A percentile compares a stretch with the other conserved stretches of the same genome.
Evolutionary conservation across 768 basidiomycete genomes (phyloP).

Genomic region (Gelatoporia subvermispora): DNA sequence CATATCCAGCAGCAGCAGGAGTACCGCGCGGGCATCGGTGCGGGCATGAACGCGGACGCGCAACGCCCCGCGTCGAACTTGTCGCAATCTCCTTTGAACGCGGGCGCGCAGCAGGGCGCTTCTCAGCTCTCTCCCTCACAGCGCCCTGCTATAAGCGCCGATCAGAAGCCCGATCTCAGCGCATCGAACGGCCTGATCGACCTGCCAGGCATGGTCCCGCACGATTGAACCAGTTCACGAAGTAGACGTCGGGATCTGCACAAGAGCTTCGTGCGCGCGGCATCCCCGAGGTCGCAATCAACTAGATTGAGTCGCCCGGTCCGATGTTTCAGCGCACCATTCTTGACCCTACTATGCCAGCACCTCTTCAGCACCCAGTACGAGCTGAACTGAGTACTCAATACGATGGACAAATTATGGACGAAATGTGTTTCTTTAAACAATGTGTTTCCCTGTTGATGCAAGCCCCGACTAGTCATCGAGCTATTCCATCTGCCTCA

Average conservation of each 20-base stretch:
- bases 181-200: not conserved
- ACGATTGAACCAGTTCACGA: constrained; percentile 41
- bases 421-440: too few species aligned
- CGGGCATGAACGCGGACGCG: not conserved
- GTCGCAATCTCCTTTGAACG: not conserved
- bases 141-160: too few species aligned
- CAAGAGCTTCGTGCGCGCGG: constrained; percentile 50
- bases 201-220: constrained; percentile 21
- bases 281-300: constrained; percentile 46
- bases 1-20: constrained; percentile 13
- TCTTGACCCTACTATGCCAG: too few species aligned
- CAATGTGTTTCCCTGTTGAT: too few species aligned
- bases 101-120: not conserved
- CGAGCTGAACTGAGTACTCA: too few species aligned
- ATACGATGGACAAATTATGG: too few species aligned
- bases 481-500: too few species aligned
- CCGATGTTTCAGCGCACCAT: constrained; percentile 17
- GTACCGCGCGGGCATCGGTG: constrained; percentile 4
- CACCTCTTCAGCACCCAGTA: too few species aligned
- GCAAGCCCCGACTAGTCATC: too few species aligned
- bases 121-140: not conserved
- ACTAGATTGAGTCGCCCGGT: constrained; percentile 54
- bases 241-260: constrained; percentile 41
- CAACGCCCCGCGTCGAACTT: too few species aligned
- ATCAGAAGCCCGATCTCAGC: too few species aligned